These are phyloP conservation scores for Phanerodontia chrysosporium DNA, from an alignment of 768 basidiomycete species.

Conservation along the genomic window DNA sequence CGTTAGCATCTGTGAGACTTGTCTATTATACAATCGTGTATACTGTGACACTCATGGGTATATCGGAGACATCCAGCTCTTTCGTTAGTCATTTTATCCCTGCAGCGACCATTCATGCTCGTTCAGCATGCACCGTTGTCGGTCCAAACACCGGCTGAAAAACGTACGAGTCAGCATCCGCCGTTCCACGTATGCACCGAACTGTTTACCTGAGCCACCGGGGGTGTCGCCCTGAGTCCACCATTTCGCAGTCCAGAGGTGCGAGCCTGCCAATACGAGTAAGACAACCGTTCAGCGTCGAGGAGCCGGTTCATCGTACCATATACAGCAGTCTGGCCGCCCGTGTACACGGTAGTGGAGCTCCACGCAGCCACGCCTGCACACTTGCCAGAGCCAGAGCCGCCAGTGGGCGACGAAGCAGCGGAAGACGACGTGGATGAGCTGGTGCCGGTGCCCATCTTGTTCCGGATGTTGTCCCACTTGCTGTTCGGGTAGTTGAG, in stretches of 20 bases:
- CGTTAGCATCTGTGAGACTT: no score
- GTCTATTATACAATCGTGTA: neutral
- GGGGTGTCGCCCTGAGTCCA: slow-evolving; percentile 59
- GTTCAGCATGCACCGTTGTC: slow-evolving; percentile 42
- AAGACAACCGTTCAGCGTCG: neutral
- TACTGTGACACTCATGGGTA: neutral
- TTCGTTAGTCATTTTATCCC: neutral
- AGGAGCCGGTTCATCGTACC: slow-evolving; percentile 26
- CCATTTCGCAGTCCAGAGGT: slow-evolving; percentile 61
- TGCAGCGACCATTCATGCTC: neutral
- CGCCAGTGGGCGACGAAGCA: slow-evolving; percentile 5
- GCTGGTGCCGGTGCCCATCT: slow-evolving; percentile 41
- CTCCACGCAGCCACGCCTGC: slow-evolving; percentile 46
- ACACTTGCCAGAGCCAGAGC: slow-evolving; percentile 30
- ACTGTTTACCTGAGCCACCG: slow-evolving; percentile 42
- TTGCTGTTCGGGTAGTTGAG: slow-evolving; percentile 62
- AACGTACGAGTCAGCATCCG: neutral
- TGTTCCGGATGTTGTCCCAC: slow-evolving; percentile 66
- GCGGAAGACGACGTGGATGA: slow-evolving; percentile 21
- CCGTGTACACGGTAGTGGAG: slow-evolving; percentile 42
- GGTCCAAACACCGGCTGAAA: slow-evolving; percentile 50
- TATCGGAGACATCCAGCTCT: neutral
- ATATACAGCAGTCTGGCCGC: slow-evolving; percentile 43
- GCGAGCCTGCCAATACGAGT: slow-evolving; percentile 30
- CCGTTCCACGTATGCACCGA: no score